Evolutionary conservation across 768 basidiomycete species (phyloP).

Genomic region (Trametes punicea): DNA sequence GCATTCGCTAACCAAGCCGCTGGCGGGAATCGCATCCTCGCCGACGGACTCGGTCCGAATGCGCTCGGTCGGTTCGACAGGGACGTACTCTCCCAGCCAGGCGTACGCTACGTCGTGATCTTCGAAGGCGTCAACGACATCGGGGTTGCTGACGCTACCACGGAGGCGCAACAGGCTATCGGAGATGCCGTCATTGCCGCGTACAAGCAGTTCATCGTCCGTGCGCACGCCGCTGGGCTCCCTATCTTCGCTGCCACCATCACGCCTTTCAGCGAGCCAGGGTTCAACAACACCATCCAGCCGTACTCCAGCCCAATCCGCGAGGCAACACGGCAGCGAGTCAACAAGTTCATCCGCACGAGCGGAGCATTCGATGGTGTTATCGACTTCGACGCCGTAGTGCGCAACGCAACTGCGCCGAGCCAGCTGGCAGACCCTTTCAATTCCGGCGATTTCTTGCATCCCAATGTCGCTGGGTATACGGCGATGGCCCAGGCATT

Average conservation of each 20-base stretch:
- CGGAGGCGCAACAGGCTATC: constrained; percentile 35
- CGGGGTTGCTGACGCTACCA: constrained; percentile 37
- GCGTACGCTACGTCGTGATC: constrained; percentile 46
- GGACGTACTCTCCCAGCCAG: constrained; percentile 46
- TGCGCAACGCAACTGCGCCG: constrained; percentile 38
- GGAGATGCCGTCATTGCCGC: constrained; percentile 42
- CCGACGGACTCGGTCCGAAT: constrained; percentile 47
- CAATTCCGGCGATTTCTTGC: constrained; percentile 46
- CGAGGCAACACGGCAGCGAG: constrained; percentile 40
- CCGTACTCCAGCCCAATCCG: constrained; percentile 38
- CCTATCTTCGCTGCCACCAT: constrained; percentile 50
- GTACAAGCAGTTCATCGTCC: constrained; percentile 42
- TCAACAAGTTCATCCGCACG: constrained; percentile 43
- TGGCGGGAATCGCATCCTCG: constrained; percentile 50
- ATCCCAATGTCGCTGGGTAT: constrained; percentile 47
- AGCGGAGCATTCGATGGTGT: constrained; percentile 44
- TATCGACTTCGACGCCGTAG: constrained; percentile 44
- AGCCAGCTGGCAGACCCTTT: constrained; percentile 37
- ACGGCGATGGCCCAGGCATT: constrained; percentile 40
- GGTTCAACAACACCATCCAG: constrained; percentile 27
- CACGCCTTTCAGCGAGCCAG: constrained; percentile 41
- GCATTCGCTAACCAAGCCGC: constrained; percentile 49
- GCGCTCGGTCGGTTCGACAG: constrained; percentile 47
- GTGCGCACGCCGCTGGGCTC: constrained; percentile 40
- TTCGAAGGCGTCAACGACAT: constrained; percentile 57